Percentiles rank a stretch among this genome's conserved stretches.
These are phyloP conservation scores for Stagonosporopsis chrysanthemi DNA, from an alignment of 2,329 filamentous ascomycete genomes.

Conservation along the genomic window DNA sequence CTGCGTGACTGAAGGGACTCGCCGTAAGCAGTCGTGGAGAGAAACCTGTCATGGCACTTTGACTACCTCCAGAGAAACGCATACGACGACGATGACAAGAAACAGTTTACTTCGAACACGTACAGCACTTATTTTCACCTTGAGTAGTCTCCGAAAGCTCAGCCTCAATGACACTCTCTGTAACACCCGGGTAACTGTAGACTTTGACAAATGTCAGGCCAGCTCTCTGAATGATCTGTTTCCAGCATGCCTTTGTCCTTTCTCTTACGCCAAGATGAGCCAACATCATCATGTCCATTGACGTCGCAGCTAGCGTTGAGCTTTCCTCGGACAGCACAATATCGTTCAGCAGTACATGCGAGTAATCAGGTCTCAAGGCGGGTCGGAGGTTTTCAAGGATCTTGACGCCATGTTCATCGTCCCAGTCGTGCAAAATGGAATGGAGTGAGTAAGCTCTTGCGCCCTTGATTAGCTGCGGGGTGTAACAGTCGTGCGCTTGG, in stretches of 20 bases:
- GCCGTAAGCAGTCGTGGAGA: background rate
- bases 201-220: slow-evolving; percentile 18
- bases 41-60: background rate
- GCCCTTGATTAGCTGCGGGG: slow-evolving; percentile 55
- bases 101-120: too few relatives aligned
- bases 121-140: too few relatives aligned
- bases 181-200: slow-evolving; percentile 22
- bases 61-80: background rate
- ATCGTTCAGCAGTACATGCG: slow-evolving; percentile 26
- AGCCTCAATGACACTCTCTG: slow-evolving; percentile 28
- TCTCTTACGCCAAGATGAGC: slow-evolving; percentile 20
- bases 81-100: too few relatives aligned
- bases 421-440: slow-evolving; percentile 35
- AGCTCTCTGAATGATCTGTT: slow-evolving; percentile 12
- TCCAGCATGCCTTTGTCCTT: slow-evolving; percentile 21
- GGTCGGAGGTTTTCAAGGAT: slow-evolving; percentile 26
- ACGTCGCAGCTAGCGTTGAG: slow-evolving; percentile 15
- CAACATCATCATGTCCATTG: slow-evolving; percentile 29
- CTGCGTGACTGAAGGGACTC: background rate
- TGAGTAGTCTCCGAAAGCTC: slow-evolving; percentile 12
- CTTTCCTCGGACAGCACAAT: slow-evolving; percentile 22
- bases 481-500: slow-evolving; percentile 56
- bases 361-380: slow-evolving; percentile 29
- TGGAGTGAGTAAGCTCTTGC: slow-evolving; percentile 35
- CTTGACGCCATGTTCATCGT: slow-evolving; percentile 22